A percentile compares a stretch with the other conserved stretches of the same genome.
These are phyloP conservation scores for Fusarium ambrosium DNA, from an alignment of 2,329 filamentous ascomycete species.

Conservation along the genomic window DNA sequence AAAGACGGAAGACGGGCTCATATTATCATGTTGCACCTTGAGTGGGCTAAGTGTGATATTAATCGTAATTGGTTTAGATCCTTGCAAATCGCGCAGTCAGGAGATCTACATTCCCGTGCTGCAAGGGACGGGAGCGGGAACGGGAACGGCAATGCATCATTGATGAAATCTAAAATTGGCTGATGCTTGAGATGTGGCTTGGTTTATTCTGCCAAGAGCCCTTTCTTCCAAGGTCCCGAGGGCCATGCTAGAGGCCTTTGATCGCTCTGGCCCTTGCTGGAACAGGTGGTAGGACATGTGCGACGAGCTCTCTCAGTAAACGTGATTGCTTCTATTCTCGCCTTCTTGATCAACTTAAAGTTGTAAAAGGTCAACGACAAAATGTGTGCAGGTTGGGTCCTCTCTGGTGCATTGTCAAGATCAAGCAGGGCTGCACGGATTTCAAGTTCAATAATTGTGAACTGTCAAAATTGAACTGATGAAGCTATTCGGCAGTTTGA, in stretches of 20 bases:
- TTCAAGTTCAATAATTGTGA: no score
- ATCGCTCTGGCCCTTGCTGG: background rate
- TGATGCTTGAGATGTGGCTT: background rate
- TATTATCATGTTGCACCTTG: no score
- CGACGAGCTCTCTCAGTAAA: background rate
- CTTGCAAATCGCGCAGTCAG: no score
- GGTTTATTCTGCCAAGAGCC: background rate
- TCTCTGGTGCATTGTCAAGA: background rate
- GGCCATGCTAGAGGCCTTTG: background rate
- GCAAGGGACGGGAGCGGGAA: background rate
- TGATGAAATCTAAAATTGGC: background rate
- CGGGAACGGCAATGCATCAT: background rate
- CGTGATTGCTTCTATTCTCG: background rate
- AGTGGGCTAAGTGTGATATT: no score
- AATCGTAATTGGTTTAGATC: no score
- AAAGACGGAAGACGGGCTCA: no score
- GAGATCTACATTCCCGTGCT: background rate
- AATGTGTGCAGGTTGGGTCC: no score
- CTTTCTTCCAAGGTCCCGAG: background rate
- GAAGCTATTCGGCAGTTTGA: no score
- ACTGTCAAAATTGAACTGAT: no score
- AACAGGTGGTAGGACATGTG: background rate
- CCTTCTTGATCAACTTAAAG: background rate
- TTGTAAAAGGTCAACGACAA: background rate
- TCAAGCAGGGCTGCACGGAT: no score